Conservation (phyloP, 148 eudicot species). For the Oxyria digyna region DNA sequence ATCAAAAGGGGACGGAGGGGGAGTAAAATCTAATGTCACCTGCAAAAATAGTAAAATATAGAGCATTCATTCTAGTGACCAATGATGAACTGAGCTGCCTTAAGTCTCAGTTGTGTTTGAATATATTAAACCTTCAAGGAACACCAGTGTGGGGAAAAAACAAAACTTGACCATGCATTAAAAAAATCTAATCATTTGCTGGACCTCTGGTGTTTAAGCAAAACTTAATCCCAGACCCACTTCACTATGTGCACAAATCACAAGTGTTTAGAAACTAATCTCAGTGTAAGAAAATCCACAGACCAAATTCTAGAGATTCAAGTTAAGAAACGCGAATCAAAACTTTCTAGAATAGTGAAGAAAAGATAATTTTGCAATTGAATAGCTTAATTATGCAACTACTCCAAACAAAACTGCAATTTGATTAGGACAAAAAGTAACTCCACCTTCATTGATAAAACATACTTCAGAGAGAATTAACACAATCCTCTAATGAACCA, state of each 20-base stretch:
- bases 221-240: background rate
- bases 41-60: background rate
- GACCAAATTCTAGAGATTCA: background rate
- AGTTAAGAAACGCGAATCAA: background rate
- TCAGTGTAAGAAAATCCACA: background rate
- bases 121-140: background rate
- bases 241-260: background rate
- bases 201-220: background rate
- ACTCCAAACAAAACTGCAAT: background rate
- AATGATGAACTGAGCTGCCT: background rate
- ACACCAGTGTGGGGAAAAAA: background rate
- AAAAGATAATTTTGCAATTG: background rate
- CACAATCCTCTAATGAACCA: too few relatives aligned
- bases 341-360: background rate
- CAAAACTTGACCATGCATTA: background rate
- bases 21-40: background rate
- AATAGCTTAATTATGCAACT: background rate
- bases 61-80: background rate
- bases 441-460: background rate
- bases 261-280: background rate
- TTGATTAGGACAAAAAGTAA: constrained; percentile 3
- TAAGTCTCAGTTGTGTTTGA: background rate
- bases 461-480: too few relatives aligned
- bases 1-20: too few relatives aligned
- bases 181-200: background rate